phyloP scores from a whole-genome alignment of 768 basidiomycete species.

The Basidioascus undulatus region DNA sequence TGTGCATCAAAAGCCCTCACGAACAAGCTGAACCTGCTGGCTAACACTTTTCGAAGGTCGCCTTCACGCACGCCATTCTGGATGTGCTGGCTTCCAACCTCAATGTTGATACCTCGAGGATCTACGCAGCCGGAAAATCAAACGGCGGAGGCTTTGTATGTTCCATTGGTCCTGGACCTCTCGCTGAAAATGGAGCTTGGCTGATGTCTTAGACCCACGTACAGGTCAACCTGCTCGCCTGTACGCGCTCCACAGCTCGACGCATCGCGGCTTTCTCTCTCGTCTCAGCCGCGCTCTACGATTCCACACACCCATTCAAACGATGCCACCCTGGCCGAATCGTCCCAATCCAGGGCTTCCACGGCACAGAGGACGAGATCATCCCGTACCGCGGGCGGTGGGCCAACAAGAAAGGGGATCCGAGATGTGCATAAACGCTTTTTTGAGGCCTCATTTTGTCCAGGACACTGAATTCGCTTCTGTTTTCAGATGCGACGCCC shows the following conservation, averaged over 20 bases:
- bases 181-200: too few relatives aligned
- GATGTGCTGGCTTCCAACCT: constrained; percentile 8
- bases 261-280: constrained; percentile 13
- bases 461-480: too few relatives aligned
- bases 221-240: constrained; percentile 12
- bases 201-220: too few relatives aligned
- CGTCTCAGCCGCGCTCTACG: constrained; percentile 12
- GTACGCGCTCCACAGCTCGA: constrained; percentile 9
- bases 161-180: too few relatives aligned
- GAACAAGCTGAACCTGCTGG: too few relatives aligned
- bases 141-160: constrained; percentile 16
- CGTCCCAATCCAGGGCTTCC: constrained; percentile 11
- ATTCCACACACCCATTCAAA: constrained; percentile 9
- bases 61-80: constrained; percentile 12
- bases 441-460: too few relatives aligned
- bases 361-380: constrained; percentile 11
- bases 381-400: constrained; percentile 11
- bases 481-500: constrained; percentile 8
- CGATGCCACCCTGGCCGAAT: constrained; percentile 7
- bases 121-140: constrained; percentile 13
- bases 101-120: constrained; percentile 7
- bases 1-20: too few relatives aligned
- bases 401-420: constrained; percentile 2
- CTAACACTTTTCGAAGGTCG: too few relatives aligned
- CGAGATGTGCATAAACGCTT: too few relatives aligned